Conservation (phyloP, 2,329 filamentous ascomycete species). For the Apiospora pterosperma region DNA sequence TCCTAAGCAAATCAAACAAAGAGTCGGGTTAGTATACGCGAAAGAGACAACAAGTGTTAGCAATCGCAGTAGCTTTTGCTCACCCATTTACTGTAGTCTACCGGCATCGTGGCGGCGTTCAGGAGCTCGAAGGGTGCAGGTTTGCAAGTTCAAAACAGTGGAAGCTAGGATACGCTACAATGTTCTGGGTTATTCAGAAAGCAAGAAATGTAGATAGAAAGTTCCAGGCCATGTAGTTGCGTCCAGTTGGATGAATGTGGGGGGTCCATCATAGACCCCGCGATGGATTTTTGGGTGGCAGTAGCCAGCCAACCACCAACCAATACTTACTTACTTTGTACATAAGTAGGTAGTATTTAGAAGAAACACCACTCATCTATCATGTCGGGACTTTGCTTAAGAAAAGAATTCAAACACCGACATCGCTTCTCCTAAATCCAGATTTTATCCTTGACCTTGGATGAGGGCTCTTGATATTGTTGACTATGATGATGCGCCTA, state of each 20-base stretch:
- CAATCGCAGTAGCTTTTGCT: slow-evolving; percentile 14
- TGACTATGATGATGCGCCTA: neutral
- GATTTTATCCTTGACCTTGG: neutral
- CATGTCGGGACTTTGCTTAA: no score
- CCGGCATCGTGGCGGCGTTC: slow-evolving; percentile 39
- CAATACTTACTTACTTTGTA: neutral
- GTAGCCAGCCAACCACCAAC: neutral
- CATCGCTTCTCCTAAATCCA: neutral
- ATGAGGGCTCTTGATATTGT: neutral
- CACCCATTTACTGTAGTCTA: slow-evolving; percentile 69
- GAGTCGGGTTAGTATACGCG: neutral
- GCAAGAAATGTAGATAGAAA: neutral
- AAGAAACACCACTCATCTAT: no score
- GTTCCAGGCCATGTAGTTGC: neutral
- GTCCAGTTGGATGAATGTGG: neutral
- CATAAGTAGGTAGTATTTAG: neutral
- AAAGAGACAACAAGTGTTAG: neutral
- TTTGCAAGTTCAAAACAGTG: neutral
- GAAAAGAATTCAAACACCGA: neutral
- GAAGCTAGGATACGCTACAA: neutral
- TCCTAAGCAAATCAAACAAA: slow-evolving; percentile 52
- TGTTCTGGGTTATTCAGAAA: neutral
- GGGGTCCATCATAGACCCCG: neutral
- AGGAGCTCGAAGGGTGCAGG: neutral
- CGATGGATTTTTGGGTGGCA: neutral